Evolutionary conservation across 192 early-diverging fungal genomes (phyloP).

Genomic region (Podila minutissima): DNA sequence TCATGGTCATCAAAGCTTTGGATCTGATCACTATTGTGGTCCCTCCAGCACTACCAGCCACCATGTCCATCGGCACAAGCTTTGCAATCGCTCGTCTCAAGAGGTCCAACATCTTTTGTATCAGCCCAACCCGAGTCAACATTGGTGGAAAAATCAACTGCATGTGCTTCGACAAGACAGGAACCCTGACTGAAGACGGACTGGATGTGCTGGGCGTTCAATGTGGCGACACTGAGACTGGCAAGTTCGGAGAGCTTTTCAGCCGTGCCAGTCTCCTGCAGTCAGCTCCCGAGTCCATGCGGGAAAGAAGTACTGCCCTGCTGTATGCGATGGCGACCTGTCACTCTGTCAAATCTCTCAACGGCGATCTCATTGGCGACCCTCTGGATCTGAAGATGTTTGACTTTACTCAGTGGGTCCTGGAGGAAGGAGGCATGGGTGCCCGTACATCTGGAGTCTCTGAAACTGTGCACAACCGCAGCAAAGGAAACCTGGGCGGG

Average conservation of each 20-base stretch:
- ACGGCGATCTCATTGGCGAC: constrained; percentile 92
- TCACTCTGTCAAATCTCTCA: constrained; percentile 91
- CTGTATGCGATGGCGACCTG: constrained; percentile 80
- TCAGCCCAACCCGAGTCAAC: constrained; percentile 92
- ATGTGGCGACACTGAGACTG: constrained; percentile 55
- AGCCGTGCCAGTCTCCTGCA: constrained; percentile 5
- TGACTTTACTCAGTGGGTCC: constrained; percentile 91
- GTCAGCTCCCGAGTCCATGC: constrained; percentile 16
- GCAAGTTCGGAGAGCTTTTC: constrained; percentile 26
- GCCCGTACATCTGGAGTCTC: constrained; percentile 14
- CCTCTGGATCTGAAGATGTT: constrained; percentile 99
- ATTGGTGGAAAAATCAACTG: constrained; percentile 96
- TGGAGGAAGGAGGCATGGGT: constrained; percentile 84
- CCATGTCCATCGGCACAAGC: constrained; percentile 96
- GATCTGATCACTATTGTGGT: constrained; percentile 98
- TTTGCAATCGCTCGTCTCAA: constrained; percentile 92
- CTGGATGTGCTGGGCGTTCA: constrained; percentile 93
- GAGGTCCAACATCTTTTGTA: constrained; percentile 88
- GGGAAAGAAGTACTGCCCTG: constrained; percentile 33
- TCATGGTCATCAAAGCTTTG: constrained; percentile 88
- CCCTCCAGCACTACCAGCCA: constrained; percentile 96
- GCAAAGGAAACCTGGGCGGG: constrained; percentile 25
- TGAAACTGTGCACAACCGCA: constrained; percentile 6
- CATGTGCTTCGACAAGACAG: constrained; percentile 99
- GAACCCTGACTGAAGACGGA: constrained; percentile 96